Conservation (phyloP, 2,329 filamentous ascomycete species). For the Graphilbum fragrans region DNA sequence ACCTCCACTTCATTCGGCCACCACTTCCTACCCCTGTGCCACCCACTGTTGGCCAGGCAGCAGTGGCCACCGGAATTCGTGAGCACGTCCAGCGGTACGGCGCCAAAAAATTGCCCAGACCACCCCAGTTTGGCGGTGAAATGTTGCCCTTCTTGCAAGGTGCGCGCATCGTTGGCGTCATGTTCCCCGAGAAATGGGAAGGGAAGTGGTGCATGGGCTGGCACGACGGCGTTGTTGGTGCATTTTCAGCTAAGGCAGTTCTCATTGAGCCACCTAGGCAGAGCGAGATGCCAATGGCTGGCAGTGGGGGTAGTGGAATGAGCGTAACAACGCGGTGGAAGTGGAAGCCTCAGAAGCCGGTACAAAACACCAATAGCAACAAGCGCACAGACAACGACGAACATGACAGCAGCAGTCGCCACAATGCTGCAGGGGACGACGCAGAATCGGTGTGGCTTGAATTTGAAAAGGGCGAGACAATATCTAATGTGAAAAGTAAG, state of each 20-base stretch:
- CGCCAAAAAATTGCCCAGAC: constrained; percentile 19
- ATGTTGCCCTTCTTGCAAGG: constrained; percentile 31
- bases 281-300: constrained; percentile 32
- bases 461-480: constrained; percentile 54
- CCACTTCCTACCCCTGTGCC: constrained; percentile 17
- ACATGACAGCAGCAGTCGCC: constrained; percentile 16
- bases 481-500: constrained; percentile 48
- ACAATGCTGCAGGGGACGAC: constrained; percentile 12
- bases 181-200: constrained; percentile 36
- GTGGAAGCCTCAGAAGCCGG: constrained; percentile 24
- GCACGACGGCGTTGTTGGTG: constrained; percentile 39
- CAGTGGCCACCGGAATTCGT: constrained; percentile 21
- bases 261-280: constrained; percentile 34
- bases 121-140: constrained; percentile 18
- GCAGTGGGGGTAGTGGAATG: constrained; percentile 28
- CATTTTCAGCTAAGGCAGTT: constrained; percentile 35
- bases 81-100: constrained; percentile 23
- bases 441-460: constrained; percentile 36
- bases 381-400: not conserved
- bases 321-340: constrained; percentile 40
- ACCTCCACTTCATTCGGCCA: constrained; percentile 23
- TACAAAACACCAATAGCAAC: not conserved
- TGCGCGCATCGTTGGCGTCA: constrained; percentile 35
- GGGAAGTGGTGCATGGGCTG: constrained; percentile 47
- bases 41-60: constrained; percentile 16